Percentiles rank a stretch among this genome's conserved stretches.
These are phyloP conservation scores for Oryza meridionalis DNA, from an alignment of 176 grass and related monocot genomes.

Conservation along the genomic window DNA sequence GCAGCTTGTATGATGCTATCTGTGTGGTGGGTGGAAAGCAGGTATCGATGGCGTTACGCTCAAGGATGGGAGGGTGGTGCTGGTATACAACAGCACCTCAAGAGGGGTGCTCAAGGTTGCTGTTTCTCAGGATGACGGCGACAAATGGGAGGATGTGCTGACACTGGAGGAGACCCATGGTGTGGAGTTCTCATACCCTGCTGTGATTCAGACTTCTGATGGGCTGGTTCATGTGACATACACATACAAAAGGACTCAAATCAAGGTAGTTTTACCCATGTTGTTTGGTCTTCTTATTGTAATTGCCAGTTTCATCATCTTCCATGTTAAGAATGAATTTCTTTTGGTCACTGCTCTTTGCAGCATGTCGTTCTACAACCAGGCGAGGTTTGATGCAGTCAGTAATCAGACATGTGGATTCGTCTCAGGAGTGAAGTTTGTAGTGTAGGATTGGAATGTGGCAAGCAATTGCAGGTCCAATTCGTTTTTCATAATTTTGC, in stretches of 20 bases:
- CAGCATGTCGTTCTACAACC: slow-evolving; percentile 50
- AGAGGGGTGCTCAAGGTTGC: slow-evolving; percentile 62
- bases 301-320: background rate
- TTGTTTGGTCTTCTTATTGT: background rate
- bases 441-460: background rate
- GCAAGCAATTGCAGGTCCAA: background rate
- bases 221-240: slow-evolving; percentile 60
- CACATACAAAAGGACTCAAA: slow-evolving; percentile 68
- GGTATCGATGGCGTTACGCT: slow-evolving; percentile 60
- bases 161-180: slow-evolving; percentile 52
- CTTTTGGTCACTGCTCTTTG: background rate
- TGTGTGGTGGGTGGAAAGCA: slow-evolving; percentile 28
- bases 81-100: slow-evolving; percentile 56
- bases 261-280: slow-evolving; percentile 46
- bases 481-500: background rate
- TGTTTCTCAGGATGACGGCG: slow-evolving; percentile 53
- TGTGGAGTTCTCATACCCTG: slow-evolving; percentile 69
- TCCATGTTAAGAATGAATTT: background rate
- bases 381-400: background rate
- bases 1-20: background rate
- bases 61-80: slow-evolving; percentile 56
- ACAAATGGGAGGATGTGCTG: slow-evolving; percentile 56
- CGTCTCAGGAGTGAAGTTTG: background rate
- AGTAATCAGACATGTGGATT: background rate
- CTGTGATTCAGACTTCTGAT: slow-evolving; percentile 52